Evolutionary conservation across 1,284 basidiomycete genomes (phyloP).

Genomic region (Chondrostereum purpureum): DNA sequence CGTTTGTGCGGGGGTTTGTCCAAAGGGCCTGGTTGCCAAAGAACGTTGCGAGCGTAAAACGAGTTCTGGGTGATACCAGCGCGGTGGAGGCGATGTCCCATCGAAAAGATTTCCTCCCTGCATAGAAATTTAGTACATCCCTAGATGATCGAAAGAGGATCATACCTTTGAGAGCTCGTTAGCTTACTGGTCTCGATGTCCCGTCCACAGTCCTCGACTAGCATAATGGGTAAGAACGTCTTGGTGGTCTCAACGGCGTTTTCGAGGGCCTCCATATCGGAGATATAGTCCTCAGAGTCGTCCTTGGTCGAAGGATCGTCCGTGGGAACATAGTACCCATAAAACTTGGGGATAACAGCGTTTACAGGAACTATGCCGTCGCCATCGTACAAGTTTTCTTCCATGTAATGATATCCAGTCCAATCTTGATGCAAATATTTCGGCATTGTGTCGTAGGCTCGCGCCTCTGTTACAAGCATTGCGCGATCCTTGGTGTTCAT

Average conservation of each 20-base stretch:
- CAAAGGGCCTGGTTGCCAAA: conserved; percentile 30
- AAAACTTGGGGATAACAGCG: conserved; percentile 33
- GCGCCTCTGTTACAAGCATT: conserved; percentile 26
- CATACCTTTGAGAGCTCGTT: conserved; percentile 19
- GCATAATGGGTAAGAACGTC: conserved; percentile 24
- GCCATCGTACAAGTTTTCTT: conserved; percentile 14
- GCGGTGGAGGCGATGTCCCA: conserved; percentile 25
- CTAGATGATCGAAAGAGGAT: not conserved
- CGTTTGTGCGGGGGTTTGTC: conserved; percentile 22
- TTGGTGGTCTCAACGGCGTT: not conserved
- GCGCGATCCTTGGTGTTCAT: conserved; percentile 14
- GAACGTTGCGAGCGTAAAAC: conserved; percentile 26
- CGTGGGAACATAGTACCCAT: conserved; percentile 25
- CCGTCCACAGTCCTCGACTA: conserved; percentile 31
- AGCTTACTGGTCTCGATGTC: conserved; percentile 19
- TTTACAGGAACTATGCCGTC: conserved; percentile 23
- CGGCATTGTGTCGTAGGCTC: conserved; percentile 23
- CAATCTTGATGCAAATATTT: conserved; percentile 27
- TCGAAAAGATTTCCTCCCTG: conserved; percentile 23
- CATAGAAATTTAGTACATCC: not conserved
- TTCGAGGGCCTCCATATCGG: not conserved
- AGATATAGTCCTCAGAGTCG: not conserved
- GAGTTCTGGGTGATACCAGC: conserved; percentile 30
- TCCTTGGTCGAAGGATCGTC: conserved; percentile 2
- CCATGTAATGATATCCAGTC: conserved; percentile 24